A percentile compares a stretch with the other conserved stretches of the same genome.
phyloP scores from a whole-genome alignment of 176 grass and related monocot genomes.

The Rhynchospora tenuis region DNA sequence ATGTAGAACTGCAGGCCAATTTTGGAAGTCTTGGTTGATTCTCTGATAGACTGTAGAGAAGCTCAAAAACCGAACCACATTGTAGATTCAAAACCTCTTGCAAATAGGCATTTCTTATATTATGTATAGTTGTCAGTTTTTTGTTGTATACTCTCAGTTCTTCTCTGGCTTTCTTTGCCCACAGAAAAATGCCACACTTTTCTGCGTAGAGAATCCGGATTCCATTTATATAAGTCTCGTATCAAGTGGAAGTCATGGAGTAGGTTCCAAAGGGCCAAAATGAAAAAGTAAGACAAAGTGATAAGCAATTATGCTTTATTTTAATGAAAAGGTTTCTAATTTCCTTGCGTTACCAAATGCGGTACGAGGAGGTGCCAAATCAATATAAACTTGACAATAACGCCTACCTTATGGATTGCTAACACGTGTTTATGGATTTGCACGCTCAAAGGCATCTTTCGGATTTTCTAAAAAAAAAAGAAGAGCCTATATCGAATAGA shows the following conservation, averaged over 20 bases:
- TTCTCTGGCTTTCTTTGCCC: not conserved
- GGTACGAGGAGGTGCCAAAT: not conserved
- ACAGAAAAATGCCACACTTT: not conserved
- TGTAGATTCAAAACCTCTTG: too few species aligned
- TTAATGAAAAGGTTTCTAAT: constrained; percentile 9
- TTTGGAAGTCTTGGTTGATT: too few species aligned
- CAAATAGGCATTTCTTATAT: too few species aligned
- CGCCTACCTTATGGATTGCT: not conserved
- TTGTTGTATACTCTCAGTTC: not conserved
- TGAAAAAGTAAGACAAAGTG: not conserved
- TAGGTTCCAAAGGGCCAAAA: not conserved
- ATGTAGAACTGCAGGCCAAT: too few species aligned
- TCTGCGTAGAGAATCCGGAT: not conserved
- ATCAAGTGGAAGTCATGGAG: not conserved
- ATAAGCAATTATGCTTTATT: not conserved
- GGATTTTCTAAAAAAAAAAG: not conserved
- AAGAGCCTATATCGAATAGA: not conserved
- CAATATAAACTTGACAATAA: not conserved
- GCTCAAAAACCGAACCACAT: too few species aligned
- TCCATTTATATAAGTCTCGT: not conserved
- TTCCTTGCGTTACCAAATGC: not conserved
- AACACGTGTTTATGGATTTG: not conserved
- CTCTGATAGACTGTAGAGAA: too few species aligned
- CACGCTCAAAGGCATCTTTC: not conserved
- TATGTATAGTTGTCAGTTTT: too few species aligned